Base-by-base conservation (phyloP, 768 basidiomycete species). In the Lactarius tabidus region DNA sequence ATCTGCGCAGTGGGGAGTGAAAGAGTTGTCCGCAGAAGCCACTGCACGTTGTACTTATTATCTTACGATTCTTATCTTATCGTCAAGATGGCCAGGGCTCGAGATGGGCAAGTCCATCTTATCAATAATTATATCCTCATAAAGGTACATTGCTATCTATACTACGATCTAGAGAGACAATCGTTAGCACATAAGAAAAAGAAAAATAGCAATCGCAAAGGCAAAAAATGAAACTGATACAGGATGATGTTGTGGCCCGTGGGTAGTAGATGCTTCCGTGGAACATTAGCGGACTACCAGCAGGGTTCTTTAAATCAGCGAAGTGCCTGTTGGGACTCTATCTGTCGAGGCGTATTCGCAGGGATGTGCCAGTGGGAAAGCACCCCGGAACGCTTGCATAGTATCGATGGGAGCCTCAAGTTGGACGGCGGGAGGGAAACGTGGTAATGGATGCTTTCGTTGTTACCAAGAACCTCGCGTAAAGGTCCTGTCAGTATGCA, bases 401-500 rank as follows among this genome's bases (percentile, higher is more conserved):
- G n/a, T n/a, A 70, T 93, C 85, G 66, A 91, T 91, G 48, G 81
- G 78, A 1, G 92, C 86, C 33, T 33, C n/a, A n/a, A n/a, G n/a
- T n/a, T n/a, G n/a, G n/a, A n/a, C n/a, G n/a, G n/a, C n/a, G n/a
- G n/a, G n/a, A n/a, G n/a, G n/a, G n/a, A n/a, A n/a, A n/a, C n/a
- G n/a, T n/a, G n/a, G n/a, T n/a, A n/a, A n/a, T 96, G 95, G 1
- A 84, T 86, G 64, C 84, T 80, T 69, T 95, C 84, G 72, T 97
- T 94, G 57, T 89, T 88, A 71, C 93, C 92, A 29, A 74, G 94
- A 96, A 35, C 82, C 82, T 48, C n/a, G 85, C 85, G 76, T 95
- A 97, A n/a, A 96, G 78, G 73, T 98, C 95, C 69, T 84, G 81
- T 71, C 95, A 97, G 72, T 93, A 92, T 5, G 86, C 93, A 72